These are phyloP conservation scores for Aspergillus sclerotiicarbonarius DNA, from an alignment of 495 filamentous ascomycete species.

Conservation along the genomic window DNA sequence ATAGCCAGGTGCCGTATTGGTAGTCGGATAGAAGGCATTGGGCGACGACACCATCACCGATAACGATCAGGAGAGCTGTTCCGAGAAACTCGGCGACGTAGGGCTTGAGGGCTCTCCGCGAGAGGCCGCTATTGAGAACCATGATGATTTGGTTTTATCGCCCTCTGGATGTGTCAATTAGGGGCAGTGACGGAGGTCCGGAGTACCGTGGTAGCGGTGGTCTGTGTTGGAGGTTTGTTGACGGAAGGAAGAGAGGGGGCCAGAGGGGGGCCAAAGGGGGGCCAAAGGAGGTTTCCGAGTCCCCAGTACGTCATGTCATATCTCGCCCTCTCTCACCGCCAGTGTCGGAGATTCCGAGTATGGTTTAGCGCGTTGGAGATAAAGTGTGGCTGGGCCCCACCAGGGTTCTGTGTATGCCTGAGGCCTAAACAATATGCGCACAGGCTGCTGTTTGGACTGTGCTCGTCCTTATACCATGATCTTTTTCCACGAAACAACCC, in stretches of 20 bases:
- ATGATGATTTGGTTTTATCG: constrained; percentile 1
- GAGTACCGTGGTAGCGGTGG: background rate
- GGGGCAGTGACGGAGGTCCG: background rate
- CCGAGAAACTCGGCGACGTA: constrained; percentile 39
- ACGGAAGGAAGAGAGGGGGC: background rate
- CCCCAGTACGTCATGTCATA: background rate
- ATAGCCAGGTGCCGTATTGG: constrained; percentile 38
- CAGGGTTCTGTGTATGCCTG: background rate
- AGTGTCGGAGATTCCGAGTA: background rate
- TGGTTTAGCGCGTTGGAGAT: background rate
- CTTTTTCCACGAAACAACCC: too few species aligned
- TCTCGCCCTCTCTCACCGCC: background rate
- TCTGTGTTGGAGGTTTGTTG: too few species aligned
- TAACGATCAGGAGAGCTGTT: constrained; percentile 33
- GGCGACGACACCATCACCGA: constrained; percentile 38
- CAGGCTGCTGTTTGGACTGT: background rate
- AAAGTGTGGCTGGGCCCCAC: background rate
- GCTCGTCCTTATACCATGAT: background rate
- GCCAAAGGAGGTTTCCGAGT: too few species aligned
- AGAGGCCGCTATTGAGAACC: constrained; percentile 21
- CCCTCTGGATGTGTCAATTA: background rate
- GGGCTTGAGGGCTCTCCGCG: constrained; percentile 27
- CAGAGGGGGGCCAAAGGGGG: background rate
- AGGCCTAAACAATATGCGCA: background rate
- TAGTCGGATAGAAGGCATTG: constrained; percentile 36